phyloP scores from a whole-genome alignment of 768 basidiomycete species.

The Leccinellum luteum region DNA sequence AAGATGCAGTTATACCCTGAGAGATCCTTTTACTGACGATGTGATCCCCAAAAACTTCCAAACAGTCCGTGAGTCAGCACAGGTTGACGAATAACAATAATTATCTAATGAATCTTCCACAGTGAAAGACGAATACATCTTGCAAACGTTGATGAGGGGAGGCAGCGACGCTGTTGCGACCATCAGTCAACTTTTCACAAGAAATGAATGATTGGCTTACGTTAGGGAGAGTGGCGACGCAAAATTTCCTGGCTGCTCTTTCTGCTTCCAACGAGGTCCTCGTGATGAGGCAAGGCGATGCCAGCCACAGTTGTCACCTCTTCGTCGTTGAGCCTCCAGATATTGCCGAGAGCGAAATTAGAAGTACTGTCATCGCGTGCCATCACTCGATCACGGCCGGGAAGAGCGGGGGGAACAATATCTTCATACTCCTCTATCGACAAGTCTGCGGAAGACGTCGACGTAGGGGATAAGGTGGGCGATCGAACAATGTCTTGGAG shows the following conservation, averaged over 20 bases:
- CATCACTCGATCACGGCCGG: slow-evolving; percentile 26
- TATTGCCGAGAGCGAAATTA: slow-evolving; percentile 44
- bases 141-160: slow-evolving; percentile 1
- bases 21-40: slow-evolving; percentile 32
- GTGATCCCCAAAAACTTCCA: slow-evolving; percentile 29
- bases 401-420: slow-evolving; percentile 26
- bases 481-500: slow-evolving; percentile 72
- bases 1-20: slow-evolving; percentile 31
- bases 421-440: slow-evolving; percentile 58
- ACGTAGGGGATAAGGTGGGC: slow-evolving; percentile 62
- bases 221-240: slow-evolving; percentile 28
- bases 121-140: slow-evolving; percentile 6
- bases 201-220: slow-evolving; percentile 5
- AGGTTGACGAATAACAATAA: slow-evolving; percentile 30
- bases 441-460: slow-evolving; percentile 63
- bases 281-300: slow-evolving; percentile 46
- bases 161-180: background rate
- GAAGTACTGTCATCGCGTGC: slow-evolving; percentile 27
- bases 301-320: slow-evolving; percentile 57
- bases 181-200: background rate
- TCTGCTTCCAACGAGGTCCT: slow-evolving; percentile 38
- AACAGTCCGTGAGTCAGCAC: slow-evolving; percentile 31
- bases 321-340: slow-evolving; percentile 73
- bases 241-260: slow-evolving; percentile 39
- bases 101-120: slow-evolving; percentile 30